A percentile compares a stretch with the other conserved stretches of the same genome.
These are phyloP conservation scores for Pythium periplocum DNA, from an alignment of 352 stramenopile species.

Conservation along the genomic window DNA sequence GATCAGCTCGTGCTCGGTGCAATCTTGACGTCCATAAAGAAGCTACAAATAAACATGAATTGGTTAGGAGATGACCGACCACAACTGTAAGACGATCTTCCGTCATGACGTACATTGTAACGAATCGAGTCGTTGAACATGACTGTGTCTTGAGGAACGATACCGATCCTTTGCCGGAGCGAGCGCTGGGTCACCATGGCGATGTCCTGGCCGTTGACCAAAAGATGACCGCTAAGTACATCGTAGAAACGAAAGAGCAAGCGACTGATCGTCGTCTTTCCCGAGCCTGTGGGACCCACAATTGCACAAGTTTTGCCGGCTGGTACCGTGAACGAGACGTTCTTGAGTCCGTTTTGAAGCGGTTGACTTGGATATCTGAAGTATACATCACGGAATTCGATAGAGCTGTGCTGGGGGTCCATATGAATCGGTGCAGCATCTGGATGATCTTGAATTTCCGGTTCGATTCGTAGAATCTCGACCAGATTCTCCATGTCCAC, in stretches of 20 bases:
- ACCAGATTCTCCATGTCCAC: constrained; percentile 96
- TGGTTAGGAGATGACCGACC: too few relatives aligned
- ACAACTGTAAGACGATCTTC: too few relatives aligned
- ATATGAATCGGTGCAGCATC: constrained; percentile 55
- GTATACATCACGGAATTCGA: constrained; percentile 91
- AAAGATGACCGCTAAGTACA: constrained; percentile 67
- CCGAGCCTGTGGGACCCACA: constrained; percentile 88
- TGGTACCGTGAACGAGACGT: constrained; percentile 60
- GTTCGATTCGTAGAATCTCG: constrained; percentile 91
- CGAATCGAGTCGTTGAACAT: constrained; percentile 98
- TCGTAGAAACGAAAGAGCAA: constrained; percentile 97
- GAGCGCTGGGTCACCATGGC: constrained; percentile 81
- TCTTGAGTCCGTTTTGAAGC: constrained; percentile 80
- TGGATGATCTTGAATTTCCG: constrained; percentile 88
- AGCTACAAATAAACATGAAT: constrained; percentile 43
- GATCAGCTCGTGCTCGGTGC: constrained; percentile 88
- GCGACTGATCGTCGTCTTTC: constrained; percentile 93
- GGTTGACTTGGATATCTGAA: constrained; percentile 92
- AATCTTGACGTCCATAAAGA: constrained; percentile 84
- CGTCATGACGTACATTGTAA: constrained; percentile 86
- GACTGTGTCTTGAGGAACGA: constrained; percentile 95
- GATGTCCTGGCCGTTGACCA: constrained; percentile 91
- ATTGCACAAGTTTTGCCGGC: constrained; percentile 90
- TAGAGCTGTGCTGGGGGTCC: constrained; percentile 31
- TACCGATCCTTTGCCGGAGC: constrained; percentile 87